Conservation (phyloP, 768 basidiomycete species). For the Strobilomyces echinocephalus region DNA sequence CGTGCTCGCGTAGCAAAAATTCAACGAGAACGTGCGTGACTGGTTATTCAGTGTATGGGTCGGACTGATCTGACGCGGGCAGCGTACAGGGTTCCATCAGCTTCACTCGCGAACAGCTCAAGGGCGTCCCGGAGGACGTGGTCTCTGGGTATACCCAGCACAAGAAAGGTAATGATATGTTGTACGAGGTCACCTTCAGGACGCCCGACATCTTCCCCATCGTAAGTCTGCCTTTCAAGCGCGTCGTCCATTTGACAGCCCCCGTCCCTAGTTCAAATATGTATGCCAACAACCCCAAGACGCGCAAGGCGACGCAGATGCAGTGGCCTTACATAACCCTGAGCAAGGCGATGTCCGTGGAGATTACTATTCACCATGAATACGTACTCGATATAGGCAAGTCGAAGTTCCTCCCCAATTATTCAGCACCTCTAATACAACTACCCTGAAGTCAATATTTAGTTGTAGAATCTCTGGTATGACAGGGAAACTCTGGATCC, state of each 20-base stretch:
- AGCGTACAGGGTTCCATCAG: conserved; percentile 47
- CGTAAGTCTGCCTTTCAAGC: conserved; percentile 35
- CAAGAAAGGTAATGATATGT: conserved; percentile 49
- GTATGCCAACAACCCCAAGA: conserved; percentile 66
- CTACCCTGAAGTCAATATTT: too few species aligned
- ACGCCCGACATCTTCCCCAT: conserved; percentile 79
- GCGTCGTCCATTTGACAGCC: background rate
- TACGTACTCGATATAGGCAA: too few species aligned
- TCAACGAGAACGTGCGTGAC: conserved; percentile 69
- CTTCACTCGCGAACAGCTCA: conserved; percentile 70
- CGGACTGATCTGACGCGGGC: conserved; percentile 1
- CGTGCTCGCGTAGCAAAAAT: conserved; percentile 61
- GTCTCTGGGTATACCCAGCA: conserved; percentile 71
- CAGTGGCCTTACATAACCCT: too few species aligned
- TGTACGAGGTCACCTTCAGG: conserved; percentile 75
- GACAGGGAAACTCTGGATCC: too few species aligned
- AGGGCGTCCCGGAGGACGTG: conserved; percentile 78
- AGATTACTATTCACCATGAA: too few species aligned
- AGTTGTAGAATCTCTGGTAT: too few species aligned
- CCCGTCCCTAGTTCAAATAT: conserved; percentile 62
- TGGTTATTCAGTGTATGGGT: background rate
- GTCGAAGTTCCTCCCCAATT: too few species aligned
- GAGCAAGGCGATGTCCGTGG: too few species aligned
- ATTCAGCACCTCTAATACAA: too few species aligned
- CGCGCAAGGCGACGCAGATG: conserved; percentile 57